Conservation (phyloP, 176 grass and related monocot species). For the Bolboschoenus planiculmis region DNA sequence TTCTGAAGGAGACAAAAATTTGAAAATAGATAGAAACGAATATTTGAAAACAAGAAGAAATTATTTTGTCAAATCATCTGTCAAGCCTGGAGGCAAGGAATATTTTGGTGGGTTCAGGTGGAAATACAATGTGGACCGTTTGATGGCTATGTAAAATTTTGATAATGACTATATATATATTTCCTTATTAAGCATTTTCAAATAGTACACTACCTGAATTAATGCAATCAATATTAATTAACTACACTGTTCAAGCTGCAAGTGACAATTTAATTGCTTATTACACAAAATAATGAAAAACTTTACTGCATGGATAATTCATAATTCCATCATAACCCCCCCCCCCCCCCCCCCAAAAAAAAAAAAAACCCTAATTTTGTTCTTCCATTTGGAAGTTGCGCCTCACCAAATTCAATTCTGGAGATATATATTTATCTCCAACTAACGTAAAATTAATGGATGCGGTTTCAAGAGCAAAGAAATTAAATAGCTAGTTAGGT, state of each 20-base stretch:
- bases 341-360: neutral
- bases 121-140: neutral
- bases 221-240: neutral
- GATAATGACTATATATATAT: conserved; percentile 5
- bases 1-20: neutral
- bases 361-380: neutral
- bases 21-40: neutral
- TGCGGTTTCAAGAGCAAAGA: neutral
- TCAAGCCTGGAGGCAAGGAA: neutral
- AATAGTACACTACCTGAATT: neutral
- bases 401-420: conserved; percentile 13
- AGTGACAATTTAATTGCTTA: neutral
- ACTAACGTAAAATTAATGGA: conserved; percentile 11
- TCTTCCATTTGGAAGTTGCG: neutral
- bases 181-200: neutral
- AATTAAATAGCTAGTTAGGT: conserved; percentile 7
- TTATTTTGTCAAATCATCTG: neutral
- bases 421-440: neutral
- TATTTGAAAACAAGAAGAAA: neutral
- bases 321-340: too few species aligned
- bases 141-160: neutral
- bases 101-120: neutral
- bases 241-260: neutral
- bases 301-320: neutral
- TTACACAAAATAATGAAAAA: neutral